Evolutionary conservation across 306 rosid species (phyloP), one percentile per base, ranked within the genome.

Genomic region (Luffa acutangula): DNA sequence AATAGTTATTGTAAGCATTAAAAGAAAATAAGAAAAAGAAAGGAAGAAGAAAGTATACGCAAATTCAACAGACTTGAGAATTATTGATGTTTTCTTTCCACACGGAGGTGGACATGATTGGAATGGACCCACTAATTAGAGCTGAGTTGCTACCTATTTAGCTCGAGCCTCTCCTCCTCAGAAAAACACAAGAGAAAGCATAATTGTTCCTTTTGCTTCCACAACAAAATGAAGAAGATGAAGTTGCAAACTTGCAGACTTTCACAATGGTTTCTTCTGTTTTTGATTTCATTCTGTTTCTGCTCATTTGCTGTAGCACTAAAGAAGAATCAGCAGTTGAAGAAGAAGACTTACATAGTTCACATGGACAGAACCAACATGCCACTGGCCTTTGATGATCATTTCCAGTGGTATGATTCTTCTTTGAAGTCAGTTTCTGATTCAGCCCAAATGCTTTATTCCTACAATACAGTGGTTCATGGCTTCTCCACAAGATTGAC

Each of bases 401-500:
- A 88, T 67, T 84, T 84, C 69, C 75, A 83, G 1, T 92, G 97
- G 98, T 95, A 87, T 52, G 90, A 81, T 67, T 87, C 97, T 21
- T 91, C 98, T 7, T 85, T 94, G 60, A 86, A 87, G 72, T 85
- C 93, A 6, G 91, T 89, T 31, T 88, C 98, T 31, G 87, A 86
- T 56, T 80, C 92, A 0, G 97, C 97, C 17, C 90, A 90, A 85
- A 91, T 88, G 89, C 51, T 94, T 31, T 94, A 94, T 81, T 87
- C 93, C 42, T 94, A 92, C 85, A 78, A 90, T 82, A 87, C 85
- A 46, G 87, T 88, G 76, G 83, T 87, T 78, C 95, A 92, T 37
- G 98, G 98, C 76, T 94, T 87, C 90, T 91, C 98, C 80, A 84
- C 98, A 20, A 89, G 90, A 84, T 88, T 94, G 41, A 88, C 97